Evolutionary conservation across 805 yeast genomes (phyloP).

Genomic region (Teunomyces pallodes): DNA sequence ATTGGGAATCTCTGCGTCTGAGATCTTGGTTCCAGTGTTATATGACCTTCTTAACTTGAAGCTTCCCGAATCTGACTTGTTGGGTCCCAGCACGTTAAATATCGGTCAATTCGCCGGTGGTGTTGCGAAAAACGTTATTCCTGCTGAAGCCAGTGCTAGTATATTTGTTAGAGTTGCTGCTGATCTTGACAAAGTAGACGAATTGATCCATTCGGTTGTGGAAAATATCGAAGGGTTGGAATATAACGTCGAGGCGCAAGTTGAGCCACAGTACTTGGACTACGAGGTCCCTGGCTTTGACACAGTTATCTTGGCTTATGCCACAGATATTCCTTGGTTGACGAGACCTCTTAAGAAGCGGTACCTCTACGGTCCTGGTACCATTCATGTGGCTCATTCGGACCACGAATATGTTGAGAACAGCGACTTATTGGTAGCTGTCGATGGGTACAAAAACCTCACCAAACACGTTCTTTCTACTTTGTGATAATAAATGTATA

Average conservation of each 20-base stretch:
- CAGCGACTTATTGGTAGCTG: constrained; percentile 46
- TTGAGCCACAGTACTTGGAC: constrained; percentile 49
- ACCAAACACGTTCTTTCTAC: constrained; percentile 20
- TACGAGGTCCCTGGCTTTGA: constrained; percentile 67
- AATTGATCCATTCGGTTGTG: constrained; percentile 33
- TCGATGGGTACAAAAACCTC: constrained; percentile 51
- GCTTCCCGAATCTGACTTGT: constrained; percentile 49
- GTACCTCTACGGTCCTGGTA: constrained; percentile 67
- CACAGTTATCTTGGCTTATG: constrained; percentile 45
- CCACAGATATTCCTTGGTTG: constrained; percentile 41
- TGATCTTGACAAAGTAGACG: constrained; percentile 36
- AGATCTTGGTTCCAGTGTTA: constrained; percentile 51
- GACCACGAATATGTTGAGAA: constrained; percentile 52
- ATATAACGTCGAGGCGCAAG: constrained; percentile 12
- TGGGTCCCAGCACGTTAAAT: constrained; percentile 63
- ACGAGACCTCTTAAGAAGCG: constrained; percentile 24
- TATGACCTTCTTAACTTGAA: constrained; percentile 40
- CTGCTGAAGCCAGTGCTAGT: constrained; percentile 53
- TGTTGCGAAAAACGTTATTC: constrained; percentile 64
- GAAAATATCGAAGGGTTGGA: constrained; percentile 24
- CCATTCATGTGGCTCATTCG: constrained; percentile 59
- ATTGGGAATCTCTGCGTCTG: constrained; percentile 61
- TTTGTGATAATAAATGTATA: constrained; percentile 27
- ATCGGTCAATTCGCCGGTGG: constrained; percentile 60
- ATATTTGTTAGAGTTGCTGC: constrained; percentile 55